These are phyloP conservation scores for Lactarius akahatsu DNA, from an alignment of 768 basidiomycete species.

Conservation along the genomic window DNA sequence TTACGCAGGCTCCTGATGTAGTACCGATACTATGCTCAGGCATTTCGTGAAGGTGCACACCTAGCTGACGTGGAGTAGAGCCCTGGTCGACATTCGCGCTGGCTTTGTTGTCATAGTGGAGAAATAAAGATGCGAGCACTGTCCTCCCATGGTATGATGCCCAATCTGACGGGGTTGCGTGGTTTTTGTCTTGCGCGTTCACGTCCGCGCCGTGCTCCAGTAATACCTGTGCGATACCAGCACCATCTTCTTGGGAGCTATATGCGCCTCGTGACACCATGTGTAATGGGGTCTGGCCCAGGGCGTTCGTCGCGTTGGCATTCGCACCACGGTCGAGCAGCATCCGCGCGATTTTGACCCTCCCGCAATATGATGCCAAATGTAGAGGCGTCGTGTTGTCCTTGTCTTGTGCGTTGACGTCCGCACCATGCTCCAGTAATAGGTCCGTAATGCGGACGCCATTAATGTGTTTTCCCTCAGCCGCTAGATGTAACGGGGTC, in stretches of 20 bases:
- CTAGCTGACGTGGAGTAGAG: not conserved
- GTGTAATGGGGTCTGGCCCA: not conserved
- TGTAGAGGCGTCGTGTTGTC: not conserved
- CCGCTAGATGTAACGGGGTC: not conserved
- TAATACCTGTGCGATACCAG: not conserved
- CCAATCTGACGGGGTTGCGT: not conserved
- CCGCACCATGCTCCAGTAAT: not conserved
- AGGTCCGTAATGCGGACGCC: not conserved
- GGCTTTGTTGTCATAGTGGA: not conserved
- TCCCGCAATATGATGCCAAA: not conserved
- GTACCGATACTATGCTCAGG: not conserved
- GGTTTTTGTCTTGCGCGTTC: not conserved
- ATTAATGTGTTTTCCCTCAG: too few species aligned
- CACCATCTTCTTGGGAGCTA: too few species aligned
- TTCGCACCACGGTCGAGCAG: too few species aligned
- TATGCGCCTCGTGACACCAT: not conserved
- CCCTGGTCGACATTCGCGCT: not conserved
- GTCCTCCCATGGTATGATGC: not conserved
- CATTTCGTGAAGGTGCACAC: not conserved
- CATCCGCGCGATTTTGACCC: too few species aligned
- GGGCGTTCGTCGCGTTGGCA: too few species aligned
- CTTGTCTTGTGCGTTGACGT: not conserved
- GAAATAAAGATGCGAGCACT: not conserved
- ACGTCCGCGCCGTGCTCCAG: not conserved
- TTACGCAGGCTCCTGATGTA: too few species aligned